These are phyloP conservation scores for Paspalum notatum DNA, from an alignment of 176 grass and related monocot genomes.

Conservation along the genomic window DNA sequence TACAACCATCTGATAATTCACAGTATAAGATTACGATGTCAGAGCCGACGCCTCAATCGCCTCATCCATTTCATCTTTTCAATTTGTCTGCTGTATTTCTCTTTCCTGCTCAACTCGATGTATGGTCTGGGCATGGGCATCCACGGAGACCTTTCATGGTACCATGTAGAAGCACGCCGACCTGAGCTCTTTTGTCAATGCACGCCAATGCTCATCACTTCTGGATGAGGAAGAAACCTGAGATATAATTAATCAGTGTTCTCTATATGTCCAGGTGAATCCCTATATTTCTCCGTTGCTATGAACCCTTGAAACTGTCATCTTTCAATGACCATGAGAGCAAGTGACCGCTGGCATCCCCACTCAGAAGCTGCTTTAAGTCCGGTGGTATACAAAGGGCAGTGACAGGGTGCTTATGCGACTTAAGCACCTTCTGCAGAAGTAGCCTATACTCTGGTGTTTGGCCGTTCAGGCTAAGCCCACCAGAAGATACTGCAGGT, in stretches of 20 bases:
- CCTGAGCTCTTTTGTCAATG: slow-evolving; percentile 36
- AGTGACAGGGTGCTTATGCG: slow-evolving; percentile 93
- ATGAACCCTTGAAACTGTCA: slow-evolving; percentile 82
- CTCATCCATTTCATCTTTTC: slow-evolving; percentile 39
- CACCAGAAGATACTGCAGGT: slow-evolving; percentile 50
- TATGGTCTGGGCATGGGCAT: slow-evolving; percentile 6
- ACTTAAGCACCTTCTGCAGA: slow-evolving; percentile 94
- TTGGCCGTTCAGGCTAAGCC: slow-evolving; percentile 61
- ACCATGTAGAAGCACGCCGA: slow-evolving; percentile 28
- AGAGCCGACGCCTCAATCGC: slow-evolving; percentile 26
- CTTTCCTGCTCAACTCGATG: background rate
- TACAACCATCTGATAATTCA: slow-evolving; percentile 55
- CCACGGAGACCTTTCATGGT: slow-evolving; percentile 26
- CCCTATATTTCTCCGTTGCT: slow-evolving; percentile 35
- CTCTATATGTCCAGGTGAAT: slow-evolving; percentile 43
- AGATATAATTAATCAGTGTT: slow-evolving; percentile 43
- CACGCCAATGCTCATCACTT: slow-evolving; percentile 33
- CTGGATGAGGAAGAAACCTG: slow-evolving; percentile 32
- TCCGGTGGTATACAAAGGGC: slow-evolving; percentile 89
- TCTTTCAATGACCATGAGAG: slow-evolving; percentile 92
- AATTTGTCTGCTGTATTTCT: slow-evolving; percentile 33
- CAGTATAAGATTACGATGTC: slow-evolving; percentile 52
- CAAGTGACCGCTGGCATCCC: slow-evolving; percentile 73
- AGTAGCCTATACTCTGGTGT: slow-evolving; percentile 77
- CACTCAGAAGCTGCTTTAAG: slow-evolving; percentile 91